Evolutionary conservation across 1,284 basidiomycete genomes (phyloP), one percentile per base, ranked within the genome.

Genomic region (Ustilago cynodontis): DNA sequence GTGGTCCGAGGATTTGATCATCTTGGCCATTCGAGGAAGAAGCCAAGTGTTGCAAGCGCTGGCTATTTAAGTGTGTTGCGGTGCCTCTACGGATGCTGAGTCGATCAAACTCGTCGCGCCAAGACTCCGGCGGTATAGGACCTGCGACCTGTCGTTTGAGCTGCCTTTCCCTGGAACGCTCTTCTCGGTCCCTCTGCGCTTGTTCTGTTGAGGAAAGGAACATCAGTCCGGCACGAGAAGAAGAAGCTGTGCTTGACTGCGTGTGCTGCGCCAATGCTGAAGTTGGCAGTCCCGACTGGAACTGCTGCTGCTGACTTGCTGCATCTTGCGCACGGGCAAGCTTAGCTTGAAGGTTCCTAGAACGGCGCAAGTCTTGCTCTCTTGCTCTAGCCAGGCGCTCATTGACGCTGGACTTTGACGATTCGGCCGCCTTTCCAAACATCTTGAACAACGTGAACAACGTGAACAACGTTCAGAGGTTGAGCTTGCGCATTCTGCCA

Each of bases 61-160:
- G 51, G 7, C 52, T 22, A 39, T 56, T 51, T 3, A 53, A 31
- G 8, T 54, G 55, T 2, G 20, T 16, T 13, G 65, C 52, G 3
- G 43, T 33, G 2, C 73, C 72, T 28, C 39, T 51, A 0, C 54
- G 55, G 3, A 75, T 47, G 26, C 67, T 75, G 24, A 71, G 58
- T n/a, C 70, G 59, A 2, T 72, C 65, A 18, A 72, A 69, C n/a
- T 79, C 77, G 10, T 66, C 59, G 7, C 69, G 20, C 77, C 77
- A 79, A 18, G 73, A 77, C 20, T 65, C 58, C 22, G 77, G 77
- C 6, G 77, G 77, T 7, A 79, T 66, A 1, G 77, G 77, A 0
- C 77, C 77, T 3, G 77, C 77, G 9, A 79, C 72, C 43, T 75
- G 72, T 3, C 73, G 52, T 29, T 72, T 65, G 8, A 79, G 43